These are phyloP conservation scores for Aquanectria penicillioides DNA, from an alignment of 2,329 filamentous ascomycete species.

Conservation along the genomic window DNA sequence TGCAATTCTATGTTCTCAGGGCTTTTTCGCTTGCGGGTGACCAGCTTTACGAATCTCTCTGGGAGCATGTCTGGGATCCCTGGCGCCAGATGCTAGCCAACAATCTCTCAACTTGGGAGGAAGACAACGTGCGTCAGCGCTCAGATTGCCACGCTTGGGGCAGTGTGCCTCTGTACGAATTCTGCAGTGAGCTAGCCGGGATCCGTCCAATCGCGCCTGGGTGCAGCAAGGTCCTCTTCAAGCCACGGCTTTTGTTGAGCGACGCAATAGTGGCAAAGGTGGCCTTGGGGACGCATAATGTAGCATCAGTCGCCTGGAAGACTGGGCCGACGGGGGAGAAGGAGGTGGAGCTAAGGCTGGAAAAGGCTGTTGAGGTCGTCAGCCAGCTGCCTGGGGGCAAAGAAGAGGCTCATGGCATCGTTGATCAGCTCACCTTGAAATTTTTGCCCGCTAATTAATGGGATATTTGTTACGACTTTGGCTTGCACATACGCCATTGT, in stretches of 20 bases:
- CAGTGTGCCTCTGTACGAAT: slow-evolving; percentile 25
- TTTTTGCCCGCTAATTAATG: neutral
- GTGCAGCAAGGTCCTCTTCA: slow-evolving; percentile 15
- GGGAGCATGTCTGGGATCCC: slow-evolving; percentile 21
- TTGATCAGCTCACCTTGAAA: neutral
- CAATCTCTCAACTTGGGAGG: slow-evolving; percentile 28
- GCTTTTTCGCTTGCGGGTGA: slow-evolving; percentile 22
- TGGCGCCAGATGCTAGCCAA: slow-evolving; percentile 23
- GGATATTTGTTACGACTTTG: neutral
- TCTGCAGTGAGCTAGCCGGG: slow-evolving; percentile 24
- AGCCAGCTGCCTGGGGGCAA: slow-evolving; percentile 13
- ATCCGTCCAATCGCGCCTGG: slow-evolving; percentile 11
- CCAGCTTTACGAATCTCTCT: slow-evolving; percentile 15
- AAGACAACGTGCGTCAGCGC: slow-evolving; percentile 25
- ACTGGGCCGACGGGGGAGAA: neutral
- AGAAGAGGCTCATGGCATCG: slow-evolving; percentile 5
- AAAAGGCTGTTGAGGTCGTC: slow-evolving; percentile 4
- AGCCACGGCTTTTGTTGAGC: slow-evolving; percentile 19
- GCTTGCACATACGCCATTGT: too few species aligned
- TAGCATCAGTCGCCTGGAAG: slow-evolving; percentile 18
- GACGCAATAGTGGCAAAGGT: slow-evolving; percentile 11
- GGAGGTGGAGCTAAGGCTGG: slow-evolving; percentile 10
- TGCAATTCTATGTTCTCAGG: slow-evolving; percentile 24
- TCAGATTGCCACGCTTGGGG: slow-evolving; percentile 29
- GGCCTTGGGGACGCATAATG: slow-evolving; percentile 14